These are phyloP conservation scores for Selaginella tamariscina DNA, from an alignment of 75 land plant genomes.

Conservation along the genomic window DNA sequence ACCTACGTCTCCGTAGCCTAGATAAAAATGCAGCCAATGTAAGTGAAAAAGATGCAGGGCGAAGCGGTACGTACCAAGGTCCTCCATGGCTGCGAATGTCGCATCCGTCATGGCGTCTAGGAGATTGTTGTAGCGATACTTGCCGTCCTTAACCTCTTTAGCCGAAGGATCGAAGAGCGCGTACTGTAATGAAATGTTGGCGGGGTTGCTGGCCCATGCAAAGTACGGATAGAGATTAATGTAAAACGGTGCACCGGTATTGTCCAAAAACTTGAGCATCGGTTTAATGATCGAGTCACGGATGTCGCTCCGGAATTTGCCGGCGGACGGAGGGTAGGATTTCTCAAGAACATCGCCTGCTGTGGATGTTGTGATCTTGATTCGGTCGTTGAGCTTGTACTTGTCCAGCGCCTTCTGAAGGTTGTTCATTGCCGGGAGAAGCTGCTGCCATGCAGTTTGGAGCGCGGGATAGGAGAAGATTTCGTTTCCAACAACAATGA, in stretches of 20 bases:
- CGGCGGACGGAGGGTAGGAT: slow-evolving; percentile 1
- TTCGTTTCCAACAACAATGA: slow-evolving; percentile 7
- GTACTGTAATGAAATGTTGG: neutral
- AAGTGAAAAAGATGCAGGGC: too few relatives aligned
- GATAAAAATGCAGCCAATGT: too few relatives aligned
- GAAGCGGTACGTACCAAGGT: too few relatives aligned
- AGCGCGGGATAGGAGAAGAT: neutral
- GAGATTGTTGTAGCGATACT: neutral
- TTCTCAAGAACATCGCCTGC: neutral
- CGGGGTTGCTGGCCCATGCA: neutral
- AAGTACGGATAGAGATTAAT: slow-evolving; percentile 9
- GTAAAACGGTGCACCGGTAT: neutral
- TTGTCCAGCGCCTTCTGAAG: neutral
- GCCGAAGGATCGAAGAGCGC: neutral
- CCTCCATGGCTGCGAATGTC: slow-evolving; percentile 6
- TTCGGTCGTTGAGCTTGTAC: neutral
- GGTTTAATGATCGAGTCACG: neutral
- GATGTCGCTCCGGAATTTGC: slow-evolving; percentile 2
- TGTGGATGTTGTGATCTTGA: neutral
- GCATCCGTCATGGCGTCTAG: slow-evolving; percentile 9
- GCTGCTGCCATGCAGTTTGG: neutral
- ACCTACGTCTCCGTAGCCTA: neutral
- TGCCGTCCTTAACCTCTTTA: neutral
- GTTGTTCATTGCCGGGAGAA: slow-evolving; percentile 2
- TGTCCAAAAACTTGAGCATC: neutral